Evolutionary conservation across 1,284 basidiomycete genomes (phyloP).

Genomic region (Melanopsichium pennsylvanicum): DNA sequence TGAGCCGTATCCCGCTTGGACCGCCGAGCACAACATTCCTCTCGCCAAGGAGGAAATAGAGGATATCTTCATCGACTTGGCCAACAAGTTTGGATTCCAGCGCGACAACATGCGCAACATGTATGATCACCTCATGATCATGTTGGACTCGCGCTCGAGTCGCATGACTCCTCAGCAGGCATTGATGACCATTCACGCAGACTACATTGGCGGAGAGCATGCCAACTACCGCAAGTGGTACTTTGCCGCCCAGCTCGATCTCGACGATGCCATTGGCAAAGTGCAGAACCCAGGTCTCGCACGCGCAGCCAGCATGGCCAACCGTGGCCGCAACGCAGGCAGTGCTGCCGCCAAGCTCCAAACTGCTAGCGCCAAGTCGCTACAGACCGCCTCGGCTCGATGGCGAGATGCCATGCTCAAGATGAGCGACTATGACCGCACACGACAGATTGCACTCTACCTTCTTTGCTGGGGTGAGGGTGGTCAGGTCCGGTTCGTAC

Average conservation of each 20-base stretch:
- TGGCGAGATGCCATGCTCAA: constrained; percentile 99
- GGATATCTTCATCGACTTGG: constrained; percentile 95
- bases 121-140: constrained; percentile 98
- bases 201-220: constrained; percentile 91
- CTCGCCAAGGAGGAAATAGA: constrained; percentile 99
- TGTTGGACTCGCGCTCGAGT: constrained; percentile 75
- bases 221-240: constrained; percentile 77
- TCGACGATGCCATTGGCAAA: constrained; percentile 95
- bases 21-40: constrained; percentile 87
- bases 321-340: constrained; percentile 43
- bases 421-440: constrained; percentile 97
- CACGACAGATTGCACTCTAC: constrained; percentile 94
- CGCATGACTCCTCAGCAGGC: constrained; percentile 97
- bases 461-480: constrained; percentile 98
- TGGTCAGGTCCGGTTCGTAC: constrained; percentile 96
- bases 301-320: constrained; percentile 81
- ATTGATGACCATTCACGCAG: constrained; percentile 87
- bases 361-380: constrained; percentile 78
- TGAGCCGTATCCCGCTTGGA: constrained; percentile 93
- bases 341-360: constrained; percentile 69
- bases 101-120: constrained; percentile 75
- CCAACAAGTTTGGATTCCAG: constrained; percentile 99
- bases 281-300: constrained; percentile 88
- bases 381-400: constrained; percentile 81
- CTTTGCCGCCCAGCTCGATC: constrained; percentile 97